Conservation (phyloP, 2,329 filamentous ascomycete species). For the Calonectria pauciramosa region DNA sequence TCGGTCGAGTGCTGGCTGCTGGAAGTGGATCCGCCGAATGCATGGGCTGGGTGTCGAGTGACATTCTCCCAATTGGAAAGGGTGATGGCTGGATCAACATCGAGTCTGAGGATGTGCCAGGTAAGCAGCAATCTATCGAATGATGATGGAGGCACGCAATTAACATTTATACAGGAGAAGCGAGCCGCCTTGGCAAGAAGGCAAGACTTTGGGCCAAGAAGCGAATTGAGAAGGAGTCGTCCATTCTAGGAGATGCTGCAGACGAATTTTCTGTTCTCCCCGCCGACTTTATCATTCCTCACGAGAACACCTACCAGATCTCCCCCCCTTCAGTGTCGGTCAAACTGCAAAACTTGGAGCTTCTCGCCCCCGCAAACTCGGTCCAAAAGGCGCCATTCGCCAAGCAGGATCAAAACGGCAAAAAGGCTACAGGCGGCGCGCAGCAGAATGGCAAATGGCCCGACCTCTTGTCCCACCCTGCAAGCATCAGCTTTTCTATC, state of each 20-base stretch:
- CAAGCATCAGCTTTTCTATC: slow-evolving; percentile 52
- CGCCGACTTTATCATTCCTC: slow-evolving; percentile 74
- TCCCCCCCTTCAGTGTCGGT: slow-evolving; percentile 63
- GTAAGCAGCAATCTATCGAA: slow-evolving; percentile 51
- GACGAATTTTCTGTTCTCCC: slow-evolving; percentile 68
- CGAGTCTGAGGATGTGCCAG: slow-evolving; percentile 66
- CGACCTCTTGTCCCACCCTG: slow-evolving; percentile 52
- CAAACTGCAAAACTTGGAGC: slow-evolving; percentile 64
- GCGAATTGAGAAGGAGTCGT: slow-evolving; percentile 70
- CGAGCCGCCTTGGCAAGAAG: slow-evolving; percentile 65
- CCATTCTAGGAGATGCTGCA: slow-evolving; percentile 69
- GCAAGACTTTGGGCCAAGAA: slow-evolving; percentile 74
- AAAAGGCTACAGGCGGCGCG: slow-evolving; percentile 33
- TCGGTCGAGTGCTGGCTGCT: slow-evolving; percentile 75
- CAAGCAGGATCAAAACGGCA: slow-evolving; percentile 39
- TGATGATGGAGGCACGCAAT: not conserved
- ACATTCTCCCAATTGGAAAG: slow-evolving; percentile 66
- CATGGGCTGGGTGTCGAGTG: slow-evolving; percentile 77
- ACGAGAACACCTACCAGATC: slow-evolving; percentile 66
- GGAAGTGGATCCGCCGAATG: slow-evolving; percentile 73
- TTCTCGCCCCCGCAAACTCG: slow-evolving; percentile 60
- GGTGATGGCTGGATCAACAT: slow-evolving; percentile 72
- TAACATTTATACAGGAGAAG: slow-evolving; percentile 57
- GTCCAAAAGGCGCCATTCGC: slow-evolving; percentile 60
- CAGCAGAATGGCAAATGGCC: slow-evolving; percentile 46